Evolutionary conservation across 352 stramenopile genomes (phyloP).

Genomic region (Pythium brassicae): DNA sequence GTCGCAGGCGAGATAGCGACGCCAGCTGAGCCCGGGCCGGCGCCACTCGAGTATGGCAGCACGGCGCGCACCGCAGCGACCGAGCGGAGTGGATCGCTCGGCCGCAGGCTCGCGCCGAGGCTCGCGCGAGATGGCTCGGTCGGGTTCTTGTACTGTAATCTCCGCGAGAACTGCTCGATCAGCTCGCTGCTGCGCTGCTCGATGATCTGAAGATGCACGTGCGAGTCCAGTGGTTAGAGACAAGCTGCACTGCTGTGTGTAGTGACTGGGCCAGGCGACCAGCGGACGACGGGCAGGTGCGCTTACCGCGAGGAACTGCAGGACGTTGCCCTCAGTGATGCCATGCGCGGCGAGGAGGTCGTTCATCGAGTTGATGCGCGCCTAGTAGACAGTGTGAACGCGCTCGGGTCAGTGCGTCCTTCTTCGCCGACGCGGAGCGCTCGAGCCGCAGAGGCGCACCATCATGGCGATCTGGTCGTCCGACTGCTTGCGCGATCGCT

Average conservation of each 20-base stretch:
- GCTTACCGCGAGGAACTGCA: constrained; percentile 71
- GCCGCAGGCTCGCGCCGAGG: constrained; percentile 56
- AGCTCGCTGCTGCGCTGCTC: constrained; percentile 78
- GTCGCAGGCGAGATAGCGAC: background rate
- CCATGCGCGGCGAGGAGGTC: constrained; percentile 70
- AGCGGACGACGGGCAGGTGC: background rate
- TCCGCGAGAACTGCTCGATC: constrained; percentile 70
- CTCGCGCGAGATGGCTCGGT: constrained; percentile 43
- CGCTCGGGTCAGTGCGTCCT: too few relatives aligned
- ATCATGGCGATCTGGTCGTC: constrained; percentile 76
- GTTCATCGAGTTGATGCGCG: constrained; percentile 85
- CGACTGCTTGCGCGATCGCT: constrained; percentile 54
- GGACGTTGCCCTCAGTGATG: constrained; percentile 77
- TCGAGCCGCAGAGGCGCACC: constrained; percentile 17
- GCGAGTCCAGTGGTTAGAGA: background rate
- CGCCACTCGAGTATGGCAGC: constrained; percentile 28
- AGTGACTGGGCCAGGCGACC: too few relatives aligned
- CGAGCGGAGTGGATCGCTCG: constrained; percentile 61
- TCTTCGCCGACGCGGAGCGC: background rate
- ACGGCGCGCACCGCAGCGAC: constrained; percentile 39
- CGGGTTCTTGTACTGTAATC: constrained; percentile 67
- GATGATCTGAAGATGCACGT: constrained; percentile 47
- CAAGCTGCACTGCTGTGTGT: too few relatives aligned
- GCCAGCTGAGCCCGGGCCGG: background rate
- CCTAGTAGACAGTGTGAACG: constrained; percentile 15